A percentile compares a stretch with the other conserved stretches of the same genome.
phyloP scores from a whole-genome alignment of 2,329 filamentous ascomycete species.

The Tolypocladium amazonense region DNA sequence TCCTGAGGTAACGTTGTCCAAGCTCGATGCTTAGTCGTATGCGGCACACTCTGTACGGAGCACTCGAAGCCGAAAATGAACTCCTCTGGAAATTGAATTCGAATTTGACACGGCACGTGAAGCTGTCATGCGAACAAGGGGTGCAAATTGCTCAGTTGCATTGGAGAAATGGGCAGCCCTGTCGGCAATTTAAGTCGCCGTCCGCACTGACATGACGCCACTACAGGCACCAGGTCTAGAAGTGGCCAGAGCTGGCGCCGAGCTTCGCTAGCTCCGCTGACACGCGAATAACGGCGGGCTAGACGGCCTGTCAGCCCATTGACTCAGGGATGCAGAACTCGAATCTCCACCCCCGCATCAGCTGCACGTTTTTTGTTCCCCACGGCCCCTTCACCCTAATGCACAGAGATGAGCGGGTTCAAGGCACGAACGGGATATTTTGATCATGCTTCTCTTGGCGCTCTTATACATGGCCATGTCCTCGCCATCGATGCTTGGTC shows the following conservation, averaged over 20 bases:
- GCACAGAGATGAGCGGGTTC: background rate
- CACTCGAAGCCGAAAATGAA: too few relatives aligned
- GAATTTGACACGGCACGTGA: background rate
- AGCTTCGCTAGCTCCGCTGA: background rate
- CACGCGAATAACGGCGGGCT: background rate
- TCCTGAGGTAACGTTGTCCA: background rate
- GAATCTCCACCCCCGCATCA: background rate
- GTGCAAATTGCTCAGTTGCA: too few relatives aligned
- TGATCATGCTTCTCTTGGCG: background rate
- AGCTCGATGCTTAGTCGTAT: too few relatives aligned
- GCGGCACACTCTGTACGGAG: too few relatives aligned
- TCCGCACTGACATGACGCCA: background rate
- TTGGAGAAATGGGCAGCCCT: background rate
- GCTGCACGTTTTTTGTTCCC: background rate
- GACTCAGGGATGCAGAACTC: background rate
- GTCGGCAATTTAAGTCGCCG: background rate
- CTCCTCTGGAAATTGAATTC: background rate
- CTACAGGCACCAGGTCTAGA: background rate
- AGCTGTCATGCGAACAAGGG: too few relatives aligned
- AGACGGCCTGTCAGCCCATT: background rate
- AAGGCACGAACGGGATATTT: background rate
- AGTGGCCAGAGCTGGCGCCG: background rate
- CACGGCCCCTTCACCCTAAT: background rate
- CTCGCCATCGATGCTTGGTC: background rate
- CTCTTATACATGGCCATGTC: background rate